Evolutionary conservation across 2,329 filamentous ascomycete species (phyloP).

Genomic region (Beauveria sp.): DNA sequence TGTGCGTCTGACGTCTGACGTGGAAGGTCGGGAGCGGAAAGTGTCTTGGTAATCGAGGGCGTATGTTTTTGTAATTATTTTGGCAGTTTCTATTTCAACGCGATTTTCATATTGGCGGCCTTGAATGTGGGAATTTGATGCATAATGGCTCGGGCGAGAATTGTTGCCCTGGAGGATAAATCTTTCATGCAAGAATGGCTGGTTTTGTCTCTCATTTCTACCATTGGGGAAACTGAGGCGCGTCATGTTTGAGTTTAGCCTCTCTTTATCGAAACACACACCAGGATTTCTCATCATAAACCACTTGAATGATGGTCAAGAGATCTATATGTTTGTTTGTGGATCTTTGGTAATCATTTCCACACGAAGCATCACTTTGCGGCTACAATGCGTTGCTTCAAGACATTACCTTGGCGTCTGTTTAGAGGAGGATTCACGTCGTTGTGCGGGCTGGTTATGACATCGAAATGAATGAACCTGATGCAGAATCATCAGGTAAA

Average conservation of each 20-base stretch:
- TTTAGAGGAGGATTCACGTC: no score
- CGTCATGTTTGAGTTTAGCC: no score
- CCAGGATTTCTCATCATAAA: background rate
- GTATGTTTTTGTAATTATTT: background rate
- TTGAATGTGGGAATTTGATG: background rate
- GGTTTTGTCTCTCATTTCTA: background rate
- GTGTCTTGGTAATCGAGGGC: background rate
- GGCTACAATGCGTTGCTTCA: background rate
- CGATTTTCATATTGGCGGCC: background rate
- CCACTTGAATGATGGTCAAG: background rate
- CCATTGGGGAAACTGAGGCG: background rate
- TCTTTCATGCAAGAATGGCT: background rate
- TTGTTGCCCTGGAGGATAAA: background rate
- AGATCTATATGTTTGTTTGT: background rate
- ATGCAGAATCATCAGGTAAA: no score
- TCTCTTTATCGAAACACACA: background rate
- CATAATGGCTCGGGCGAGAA: background rate
- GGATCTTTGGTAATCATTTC: background rate
- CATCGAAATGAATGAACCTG: no score
- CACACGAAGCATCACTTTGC: no score
- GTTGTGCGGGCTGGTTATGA: background rate
- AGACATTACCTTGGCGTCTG: background rate
- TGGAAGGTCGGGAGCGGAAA: constrained; percentile 6
- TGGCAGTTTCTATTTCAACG: background rate
- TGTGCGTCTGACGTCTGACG: background rate